Percentiles rank a stretch among this genome's conserved stretches.
Evolutionary conservation across 208 protist genomes (phyloP).

Genomic region (Leishmania braziliensis): DNA sequence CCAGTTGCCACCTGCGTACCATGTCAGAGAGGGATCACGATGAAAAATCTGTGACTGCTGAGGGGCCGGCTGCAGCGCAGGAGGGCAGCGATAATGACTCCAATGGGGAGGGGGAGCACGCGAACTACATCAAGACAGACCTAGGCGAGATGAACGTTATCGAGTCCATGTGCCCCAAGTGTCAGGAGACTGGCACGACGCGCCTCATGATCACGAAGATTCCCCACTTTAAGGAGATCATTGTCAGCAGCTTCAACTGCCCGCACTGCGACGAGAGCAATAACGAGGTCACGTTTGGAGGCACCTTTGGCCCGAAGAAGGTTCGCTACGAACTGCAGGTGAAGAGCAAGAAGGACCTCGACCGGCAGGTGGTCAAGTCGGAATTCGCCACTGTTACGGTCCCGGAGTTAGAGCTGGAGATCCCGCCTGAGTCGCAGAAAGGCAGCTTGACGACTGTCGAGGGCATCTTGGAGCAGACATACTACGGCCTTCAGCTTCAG

Average conservation of each 20-base stretch:
- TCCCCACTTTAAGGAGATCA: constrained; percentile 92
- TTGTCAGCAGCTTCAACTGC: constrained; percentile 94
- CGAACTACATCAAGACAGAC: constrained; percentile 77
- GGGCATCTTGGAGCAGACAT: constrained; percentile 89
- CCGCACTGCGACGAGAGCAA: constrained; percentile 84
- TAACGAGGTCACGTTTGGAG: constrained; percentile 92
- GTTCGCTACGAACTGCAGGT: constrained; percentile 88
- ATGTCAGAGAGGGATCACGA: constrained; percentile 3
- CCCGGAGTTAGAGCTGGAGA: constrained; percentile 94
- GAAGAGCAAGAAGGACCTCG: constrained; percentile 83
- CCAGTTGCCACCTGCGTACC: neutral
- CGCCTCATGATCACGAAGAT: constrained; percentile 92
- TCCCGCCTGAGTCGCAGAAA: constrained; percentile 87
- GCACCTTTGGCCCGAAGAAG: constrained; percentile 78
- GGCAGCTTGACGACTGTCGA: constrained; percentile 95
- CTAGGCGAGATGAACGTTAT: constrained; percentile 88
- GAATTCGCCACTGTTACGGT: constrained; percentile 90
- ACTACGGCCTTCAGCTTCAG: constrained; percentile 72
- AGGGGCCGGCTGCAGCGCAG: constrained; percentile 9
- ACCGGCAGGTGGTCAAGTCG: constrained; percentile 94
- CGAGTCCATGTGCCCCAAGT: constrained; percentile 89
- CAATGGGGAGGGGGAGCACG: constrained; percentile 15
- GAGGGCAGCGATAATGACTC: neutral
- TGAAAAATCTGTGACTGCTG: neutral
- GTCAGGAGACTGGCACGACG: constrained; percentile 85